phyloP scores from a whole-genome alignment of 306 rosid species.

The Nissolia schottii region DNA sequence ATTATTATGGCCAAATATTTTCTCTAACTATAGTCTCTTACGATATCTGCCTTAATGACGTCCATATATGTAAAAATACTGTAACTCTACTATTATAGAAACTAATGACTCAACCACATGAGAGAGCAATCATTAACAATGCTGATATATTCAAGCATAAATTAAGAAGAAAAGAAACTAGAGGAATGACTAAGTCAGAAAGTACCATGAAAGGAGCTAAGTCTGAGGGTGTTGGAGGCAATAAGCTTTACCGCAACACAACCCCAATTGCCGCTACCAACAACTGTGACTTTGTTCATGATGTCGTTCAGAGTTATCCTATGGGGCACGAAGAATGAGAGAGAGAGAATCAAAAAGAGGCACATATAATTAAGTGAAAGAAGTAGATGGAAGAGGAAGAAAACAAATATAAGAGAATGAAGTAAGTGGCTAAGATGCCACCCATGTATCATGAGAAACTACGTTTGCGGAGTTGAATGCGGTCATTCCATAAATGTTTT shows the following conservation, averaged over 20 bases:
- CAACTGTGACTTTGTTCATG: slow-evolving; percentile 54
- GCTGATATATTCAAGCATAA: background rate
- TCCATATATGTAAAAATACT: no score
- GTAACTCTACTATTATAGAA: no score
- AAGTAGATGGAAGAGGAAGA: background rate
- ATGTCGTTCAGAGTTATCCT: background rate
- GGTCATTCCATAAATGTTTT: slow-evolving; percentile 47
- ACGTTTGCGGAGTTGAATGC: slow-evolving; percentile 36
- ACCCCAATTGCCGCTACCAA: slow-evolving; percentile 98
- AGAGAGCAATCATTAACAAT: background rate
- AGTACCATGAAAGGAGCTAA: slow-evolving; percentile 68
- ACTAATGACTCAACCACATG: no score
- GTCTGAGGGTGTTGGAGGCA: slow-evolving; percentile 70
- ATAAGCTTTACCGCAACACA: slow-evolving; percentile 89
- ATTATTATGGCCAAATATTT: no score
- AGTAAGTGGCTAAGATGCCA: slow-evolving; percentile 40
- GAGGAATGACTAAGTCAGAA: background rate
- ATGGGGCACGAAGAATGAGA: slow-evolving; percentile 32
- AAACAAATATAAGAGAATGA: background rate
- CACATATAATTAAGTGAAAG: background rate
- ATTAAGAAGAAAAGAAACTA: background rate
- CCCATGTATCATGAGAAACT: slow-evolving; percentile 56
- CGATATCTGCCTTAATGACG: no score
- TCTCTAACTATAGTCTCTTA: no score
- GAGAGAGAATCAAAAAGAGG: background rate